A percentile compares a stretch with the other conserved stretches of the same genome.
phyloP scores from a whole-genome alignment of 352 stramenopile genomes.

The Phytophthora pisi region DNA sequence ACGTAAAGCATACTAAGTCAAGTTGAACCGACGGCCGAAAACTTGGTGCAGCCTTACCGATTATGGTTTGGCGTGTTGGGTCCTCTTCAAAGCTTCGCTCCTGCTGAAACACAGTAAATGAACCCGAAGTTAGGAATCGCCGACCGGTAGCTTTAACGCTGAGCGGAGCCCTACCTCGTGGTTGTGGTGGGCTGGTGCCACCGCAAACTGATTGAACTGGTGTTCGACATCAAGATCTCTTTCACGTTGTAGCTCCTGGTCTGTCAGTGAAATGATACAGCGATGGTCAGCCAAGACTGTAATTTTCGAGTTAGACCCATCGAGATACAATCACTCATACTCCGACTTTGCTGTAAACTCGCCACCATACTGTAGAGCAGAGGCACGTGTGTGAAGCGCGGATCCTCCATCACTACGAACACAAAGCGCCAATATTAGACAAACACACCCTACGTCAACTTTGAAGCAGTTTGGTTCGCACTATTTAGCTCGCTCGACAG shows the following conservation, averaged over 20 bases:
- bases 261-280: not conserved
- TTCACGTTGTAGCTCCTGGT: slow-evolving; percentile 24
- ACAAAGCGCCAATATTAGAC: not conserved
- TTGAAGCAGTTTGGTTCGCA: slow-evolving; percentile 21
- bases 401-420: slow-evolving; percentile 61
- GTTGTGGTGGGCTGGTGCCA: slow-evolving; percentile 7
- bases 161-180: slow-evolving; percentile 14
- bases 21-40: not conserved
- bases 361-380: slow-evolving; percentile 86
- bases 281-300: not conserved
- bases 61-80: slow-evolving; percentile 5
- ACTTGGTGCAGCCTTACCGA: slow-evolving; percentile 7
- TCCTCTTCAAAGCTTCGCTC: slow-evolving; percentile 24
- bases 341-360: slow-evolving; percentile 47
- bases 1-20: not conserved
- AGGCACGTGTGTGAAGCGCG: slow-evolving; percentile 70
- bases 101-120: slow-evolving; percentile 1
- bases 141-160: no score
- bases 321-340: slow-evolving; percentile 11
- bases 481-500: slow-evolving; percentile 81
- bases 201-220: slow-evolving; percentile 35
- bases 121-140: not conserved
- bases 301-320: no score
- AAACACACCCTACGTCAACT: not conserved
- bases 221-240: slow-evolving; percentile 22